Evolutionary conservation across 306 rosid genomes (phyloP), one percentile per base, ranked within the genome.

Genomic region (Gastrolobium villosum): DNA sequence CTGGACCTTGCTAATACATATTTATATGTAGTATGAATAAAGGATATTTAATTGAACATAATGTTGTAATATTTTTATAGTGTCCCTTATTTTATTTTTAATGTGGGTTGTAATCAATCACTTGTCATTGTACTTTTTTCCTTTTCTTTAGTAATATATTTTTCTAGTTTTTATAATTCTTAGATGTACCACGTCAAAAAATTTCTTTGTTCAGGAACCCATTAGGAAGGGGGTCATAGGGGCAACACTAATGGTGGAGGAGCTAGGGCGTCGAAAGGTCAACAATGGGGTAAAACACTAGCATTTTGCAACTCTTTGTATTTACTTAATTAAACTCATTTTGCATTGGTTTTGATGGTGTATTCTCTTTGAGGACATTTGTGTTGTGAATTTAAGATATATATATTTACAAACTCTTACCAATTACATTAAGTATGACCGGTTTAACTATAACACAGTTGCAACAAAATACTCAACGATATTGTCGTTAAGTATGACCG

Each of bases 141-240:
- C 26, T 6, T 55, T 83, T 48, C 28, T 72, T 59, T 2, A 48
- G 10, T 64, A 36, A 8, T 8, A 5, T 52, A 6, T n/a, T 6
- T 56, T 43, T 14, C 36, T 11, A 31, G 31, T 13, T 28, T 9
- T 41, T 4, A 31, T 40, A 35, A 34, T 59, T 26, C 7, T 40
- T 63, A 37, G 41, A 43, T 15, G 6, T 37, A 32, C 26, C 9
- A 11, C 49, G 46, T 45, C 69, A 44, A 34, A 37, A 59, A 32
- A 53, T 68, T 54, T 6, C 32, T 50, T 9, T 81, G 70, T 79
- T 49, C 78, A 95, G 99, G 87, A 88, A 85, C 98, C 99, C 30
- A 89, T 95, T 65, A 85, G 99, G 84, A 87, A 77, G 40, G 99
- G 99, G 65, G 91, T 93, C 48, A 83, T 89, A 31, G 97, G 99